These are phyloP conservation scores for Talaromyces sp. DNA, from an alignment of 2,329 filamentous ascomycete genomes.

Conservation along the genomic window DNA sequence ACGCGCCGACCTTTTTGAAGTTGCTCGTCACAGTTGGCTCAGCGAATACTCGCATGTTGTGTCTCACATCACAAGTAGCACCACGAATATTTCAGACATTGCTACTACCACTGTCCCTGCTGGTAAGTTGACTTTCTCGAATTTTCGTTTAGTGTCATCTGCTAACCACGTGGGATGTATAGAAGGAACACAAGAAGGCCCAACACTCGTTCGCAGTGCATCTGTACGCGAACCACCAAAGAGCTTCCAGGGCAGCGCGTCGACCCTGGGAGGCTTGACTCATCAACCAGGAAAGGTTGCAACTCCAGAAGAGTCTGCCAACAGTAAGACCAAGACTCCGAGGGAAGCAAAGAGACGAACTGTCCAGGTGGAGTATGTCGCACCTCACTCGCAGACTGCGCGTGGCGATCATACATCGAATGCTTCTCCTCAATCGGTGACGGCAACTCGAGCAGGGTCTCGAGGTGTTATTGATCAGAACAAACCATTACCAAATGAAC, in stretches of 20 bases:
- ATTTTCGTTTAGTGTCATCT: constrained; percentile 20
- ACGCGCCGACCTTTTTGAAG: constrained; percentile 93
- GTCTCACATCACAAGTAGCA: constrained; percentile 93
- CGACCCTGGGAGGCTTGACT: constrained; percentile 58
- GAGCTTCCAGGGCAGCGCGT: constrained; percentile 50
- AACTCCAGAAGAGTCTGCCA: constrained; percentile 53
- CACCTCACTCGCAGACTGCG: constrained; percentile 79
- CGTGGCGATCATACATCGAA: constrained; percentile 55
- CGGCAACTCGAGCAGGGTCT: constrained; percentile 13
- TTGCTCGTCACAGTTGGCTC: constrained; percentile 95
- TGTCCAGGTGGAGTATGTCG: constrained; percentile 96
- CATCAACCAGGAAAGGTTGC: constrained; percentile 69
- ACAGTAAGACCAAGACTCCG: constrained; percentile 57
- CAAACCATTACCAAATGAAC: constrained; percentile 38
- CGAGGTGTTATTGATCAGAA: constrained; percentile 30
- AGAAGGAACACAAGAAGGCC: constrained; percentile 56
- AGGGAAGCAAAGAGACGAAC: constrained; percentile 90
- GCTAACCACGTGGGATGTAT: background rate
- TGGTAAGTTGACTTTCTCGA: constrained; percentile 41
- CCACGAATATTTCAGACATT: constrained; percentile 81
- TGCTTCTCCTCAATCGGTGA: constrained; percentile 22
- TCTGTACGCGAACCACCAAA: constrained; percentile 88
- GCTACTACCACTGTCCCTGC: constrained; percentile 69
- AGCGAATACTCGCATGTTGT: constrained; percentile 97
- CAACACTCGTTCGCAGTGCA: constrained; percentile 73